phyloP scores from a whole-genome alignment of 805 yeast genomes.

The Dipodascus geniculatus region DNA sequence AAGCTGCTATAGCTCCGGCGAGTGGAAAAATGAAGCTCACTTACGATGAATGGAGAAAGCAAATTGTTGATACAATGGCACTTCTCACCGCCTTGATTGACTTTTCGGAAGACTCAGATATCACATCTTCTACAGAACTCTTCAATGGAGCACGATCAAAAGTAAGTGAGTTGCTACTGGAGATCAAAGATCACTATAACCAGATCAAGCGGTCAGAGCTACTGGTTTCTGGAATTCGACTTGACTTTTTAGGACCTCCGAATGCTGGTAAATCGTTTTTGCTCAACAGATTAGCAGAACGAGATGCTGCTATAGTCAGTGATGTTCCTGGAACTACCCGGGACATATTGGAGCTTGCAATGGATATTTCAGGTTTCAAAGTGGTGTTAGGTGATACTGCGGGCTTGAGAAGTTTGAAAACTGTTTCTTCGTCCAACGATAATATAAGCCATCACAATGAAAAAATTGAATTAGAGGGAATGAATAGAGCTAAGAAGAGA shows the following conservation, averaged over 20 bases:
- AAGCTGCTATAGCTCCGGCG: constrained; percentile 61
- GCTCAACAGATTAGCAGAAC: constrained; percentile 59
- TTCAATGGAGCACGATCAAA: constrained; percentile 38
- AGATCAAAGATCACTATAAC: constrained; percentile 32
- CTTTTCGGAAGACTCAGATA: constrained; percentile 87
- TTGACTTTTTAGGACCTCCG: constrained; percentile 79
- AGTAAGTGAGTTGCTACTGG: constrained; percentile 31
- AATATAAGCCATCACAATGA: too few relatives aligned
- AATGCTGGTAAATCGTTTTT: constrained; percentile 94
- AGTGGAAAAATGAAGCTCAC: constrained; percentile 50
- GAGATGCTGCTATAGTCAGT: constrained; percentile 85
- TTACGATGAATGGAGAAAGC: constrained; percentile 56
- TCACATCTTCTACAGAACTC: constrained; percentile 49
- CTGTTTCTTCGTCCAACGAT: too few relatives aligned
- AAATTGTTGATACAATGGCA: constrained; percentile 56
- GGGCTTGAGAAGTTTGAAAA: constrained; percentile 60
- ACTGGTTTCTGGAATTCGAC: constrained; percentile 56
- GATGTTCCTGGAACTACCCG: constrained; percentile 89
- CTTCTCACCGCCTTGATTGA: constrained; percentile 80
- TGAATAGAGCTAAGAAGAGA: constrained; percentile 55
- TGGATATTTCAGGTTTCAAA: constrained; percentile 77
- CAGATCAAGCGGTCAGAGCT: constrained; percentile 31
- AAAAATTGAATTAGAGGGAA: constrained; percentile 67
- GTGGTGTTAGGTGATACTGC: constrained; percentile 87
- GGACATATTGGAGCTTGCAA: constrained; percentile 69